Evolutionary conservation across 371 early-diverging fungal genomes (phyloP).

Genomic region (Zancudomyces culisetae): DNA sequence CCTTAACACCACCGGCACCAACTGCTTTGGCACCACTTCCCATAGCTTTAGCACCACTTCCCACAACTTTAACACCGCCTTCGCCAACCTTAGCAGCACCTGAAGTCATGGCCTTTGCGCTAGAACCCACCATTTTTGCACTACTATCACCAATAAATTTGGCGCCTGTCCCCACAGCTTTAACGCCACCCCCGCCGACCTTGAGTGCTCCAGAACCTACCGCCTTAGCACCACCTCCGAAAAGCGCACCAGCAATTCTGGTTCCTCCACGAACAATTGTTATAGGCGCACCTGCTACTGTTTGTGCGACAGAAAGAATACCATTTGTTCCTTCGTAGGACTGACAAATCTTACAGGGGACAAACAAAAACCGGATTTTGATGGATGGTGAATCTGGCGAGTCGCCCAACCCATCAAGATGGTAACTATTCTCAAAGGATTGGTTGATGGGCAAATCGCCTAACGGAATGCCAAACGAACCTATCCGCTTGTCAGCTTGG

Average conservation of each 20-base stretch:
- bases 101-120: constrained; percentile 16
- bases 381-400: constrained; percentile 20
- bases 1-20: constrained; percentile 9
- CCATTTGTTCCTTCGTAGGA: constrained; percentile 21
- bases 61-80: constrained; percentile 7
- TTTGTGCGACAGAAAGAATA: constrained; percentile 25
- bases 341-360: constrained; percentile 22
- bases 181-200: constrained; percentile 5
- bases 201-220: constrained; percentile 14
- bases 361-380: constrained; percentile 18
- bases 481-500: constrained; percentile 28
- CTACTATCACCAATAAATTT: constrained; percentile 10
- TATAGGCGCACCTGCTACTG: constrained; percentile 27
- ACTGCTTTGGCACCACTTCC: constrained; percentile 8
- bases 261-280: constrained; percentile 33
- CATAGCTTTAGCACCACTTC: neutral
- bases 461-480: constrained; percentile 25
- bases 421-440: constrained; percentile 22
- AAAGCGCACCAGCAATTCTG: constrained; percentile 26
- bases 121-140: neutral
- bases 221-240: constrained; percentile 19
- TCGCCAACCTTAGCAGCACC: constrained; percentile 10
- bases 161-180: constrained; percentile 4
- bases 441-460: constrained; percentile 27
- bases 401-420: constrained; percentile 16